phyloP scores from a whole-genome alignment of 345 rosid genomes.

The Eutrema japonicum region DNA sequence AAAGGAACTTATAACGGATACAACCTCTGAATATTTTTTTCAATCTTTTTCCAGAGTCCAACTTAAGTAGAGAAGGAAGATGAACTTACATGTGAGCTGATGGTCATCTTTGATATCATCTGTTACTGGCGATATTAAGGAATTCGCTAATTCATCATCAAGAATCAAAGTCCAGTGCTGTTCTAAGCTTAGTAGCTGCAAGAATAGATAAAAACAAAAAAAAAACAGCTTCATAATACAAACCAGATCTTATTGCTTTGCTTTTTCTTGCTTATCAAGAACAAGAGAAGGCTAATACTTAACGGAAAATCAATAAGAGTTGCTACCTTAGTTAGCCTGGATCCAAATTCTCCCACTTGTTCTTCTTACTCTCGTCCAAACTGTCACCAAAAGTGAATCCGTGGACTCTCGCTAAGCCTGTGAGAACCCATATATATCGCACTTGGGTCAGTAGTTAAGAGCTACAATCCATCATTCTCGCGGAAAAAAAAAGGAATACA shows the following conservation, averaged over 20 bases:
- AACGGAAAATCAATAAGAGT: not conserved
- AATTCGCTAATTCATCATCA: slow-evolving; percentile 86
- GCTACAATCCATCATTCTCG: not conserved
- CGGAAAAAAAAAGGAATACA: not conserved
- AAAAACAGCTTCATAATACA: not conserved
- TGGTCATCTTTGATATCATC: slow-evolving; percentile 88
- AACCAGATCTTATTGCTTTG: slow-evolving; percentile 3
- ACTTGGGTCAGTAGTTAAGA: not conserved
- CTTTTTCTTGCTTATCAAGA: not conserved
- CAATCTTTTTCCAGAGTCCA: too few species aligned
- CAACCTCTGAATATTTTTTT: too few species aligned
- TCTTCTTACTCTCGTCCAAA: slow-evolving; percentile 61
- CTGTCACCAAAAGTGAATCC: slow-evolving; percentile 96
- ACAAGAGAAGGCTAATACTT: not conserved
- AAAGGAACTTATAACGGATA: too few species aligned
- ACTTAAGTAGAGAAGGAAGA: too few species aligned
- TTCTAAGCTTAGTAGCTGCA: slow-evolving; percentile 69
- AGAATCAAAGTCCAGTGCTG: slow-evolving; percentile 78
- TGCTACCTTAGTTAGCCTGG: slow-evolving; percentile 70
- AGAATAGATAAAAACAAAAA: not conserved
- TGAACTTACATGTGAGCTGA: slow-evolving; percentile 72
- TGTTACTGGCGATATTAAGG: slow-evolving; percentile 76
- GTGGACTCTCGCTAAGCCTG: slow-evolving; percentile 90
- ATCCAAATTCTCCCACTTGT: slow-evolving; percentile 74
- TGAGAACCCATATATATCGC: slow-evolving; percentile 15